phyloP scores from a whole-genome alignment of 2,329 filamentous ascomycete species.

The Colletotrichum simmondsii region DNA sequence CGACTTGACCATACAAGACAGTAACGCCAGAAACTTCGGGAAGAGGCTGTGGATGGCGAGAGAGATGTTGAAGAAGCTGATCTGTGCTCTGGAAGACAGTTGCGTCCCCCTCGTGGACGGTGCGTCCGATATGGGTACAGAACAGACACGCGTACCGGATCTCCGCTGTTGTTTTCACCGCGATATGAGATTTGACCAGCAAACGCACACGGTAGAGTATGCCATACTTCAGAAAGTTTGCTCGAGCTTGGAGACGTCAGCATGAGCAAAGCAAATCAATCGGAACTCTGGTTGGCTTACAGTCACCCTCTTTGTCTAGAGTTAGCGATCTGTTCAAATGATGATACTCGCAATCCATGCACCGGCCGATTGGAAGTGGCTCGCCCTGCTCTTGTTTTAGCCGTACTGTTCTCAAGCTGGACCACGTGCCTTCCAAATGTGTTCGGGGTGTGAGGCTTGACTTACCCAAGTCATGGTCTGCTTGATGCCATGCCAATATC shows the following conservation, averaged over 20 bases:
- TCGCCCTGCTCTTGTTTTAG: constrained; percentile 33
- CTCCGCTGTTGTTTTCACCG: constrained; percentile 43
- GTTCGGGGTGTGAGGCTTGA: background rate
- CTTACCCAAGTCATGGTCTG: constrained; percentile 37
- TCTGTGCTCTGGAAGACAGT: constrained; percentile 52
- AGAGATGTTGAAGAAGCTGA: constrained; percentile 50
- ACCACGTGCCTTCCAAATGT: background rate
- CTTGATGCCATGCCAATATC: constrained; percentile 49
- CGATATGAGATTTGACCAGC: constrained; percentile 55
- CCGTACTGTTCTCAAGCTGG: background rate
- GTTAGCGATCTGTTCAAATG: constrained; percentile 43
- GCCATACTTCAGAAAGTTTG: constrained; percentile 45
- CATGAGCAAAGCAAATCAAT: background rate
- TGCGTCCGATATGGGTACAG: constrained; percentile 47
- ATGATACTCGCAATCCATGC: constrained; percentile 40
- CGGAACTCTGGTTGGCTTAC: constrained; percentile 36
- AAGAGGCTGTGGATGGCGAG: constrained; percentile 53
- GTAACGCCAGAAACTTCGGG: constrained; percentile 49
- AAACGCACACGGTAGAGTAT: constrained; percentile 52
- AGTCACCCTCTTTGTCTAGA: constrained; percentile 42
- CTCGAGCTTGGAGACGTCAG: constrained; percentile 41
- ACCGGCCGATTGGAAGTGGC: constrained; percentile 37
- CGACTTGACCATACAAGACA: constrained; percentile 45
- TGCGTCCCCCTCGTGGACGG: constrained; percentile 51
- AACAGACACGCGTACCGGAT: constrained; percentile 54